Evolutionary conservation across 129 eudicot genomes (phyloP).

Genomic region (Centaurea solstitialis): DNA sequence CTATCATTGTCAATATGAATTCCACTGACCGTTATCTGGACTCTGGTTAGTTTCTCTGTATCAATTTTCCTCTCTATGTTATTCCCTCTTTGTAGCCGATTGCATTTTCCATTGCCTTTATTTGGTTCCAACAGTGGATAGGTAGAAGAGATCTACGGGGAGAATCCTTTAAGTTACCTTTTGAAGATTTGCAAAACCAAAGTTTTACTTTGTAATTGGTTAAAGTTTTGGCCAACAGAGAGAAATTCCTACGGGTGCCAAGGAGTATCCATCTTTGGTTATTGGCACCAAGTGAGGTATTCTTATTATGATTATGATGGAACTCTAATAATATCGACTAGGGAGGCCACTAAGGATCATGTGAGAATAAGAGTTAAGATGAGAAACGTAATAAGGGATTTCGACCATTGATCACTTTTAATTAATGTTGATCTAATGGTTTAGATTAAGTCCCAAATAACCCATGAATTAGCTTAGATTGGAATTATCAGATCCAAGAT

Average conservation of each 20-base stretch:
- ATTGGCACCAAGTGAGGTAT: not conserved
- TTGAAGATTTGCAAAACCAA: not conserved
- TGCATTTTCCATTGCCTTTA: not conserved
- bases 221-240: not conserved
- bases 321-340: not conserved
- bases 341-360: not conserved
- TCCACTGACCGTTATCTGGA: conserved; percentile 39
- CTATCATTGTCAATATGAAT: conserved; percentile 48
- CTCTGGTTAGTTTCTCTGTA: conserved; percentile 47
- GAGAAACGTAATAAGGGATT: too few relatives aligned
- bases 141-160: not conserved
- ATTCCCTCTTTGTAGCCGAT: not conserved
- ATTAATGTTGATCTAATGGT: too few relatives aligned
- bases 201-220: not conserved
- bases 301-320: not conserved
- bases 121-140: not conserved
- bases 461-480: too few relatives aligned
- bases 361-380: too few relatives aligned
- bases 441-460: too few relatives aligned
- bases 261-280: not conserved
- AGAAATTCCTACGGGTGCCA: too few relatives aligned
- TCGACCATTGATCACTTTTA: too few relatives aligned
- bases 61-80: not conserved
- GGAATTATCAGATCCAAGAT: too few relatives aligned
- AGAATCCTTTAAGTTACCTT: not conserved